Evolutionary conservation across 225 moss, liverwort and hornwort species (phyloP).

Genomic region (Thuidium tamariscinum): DNA sequence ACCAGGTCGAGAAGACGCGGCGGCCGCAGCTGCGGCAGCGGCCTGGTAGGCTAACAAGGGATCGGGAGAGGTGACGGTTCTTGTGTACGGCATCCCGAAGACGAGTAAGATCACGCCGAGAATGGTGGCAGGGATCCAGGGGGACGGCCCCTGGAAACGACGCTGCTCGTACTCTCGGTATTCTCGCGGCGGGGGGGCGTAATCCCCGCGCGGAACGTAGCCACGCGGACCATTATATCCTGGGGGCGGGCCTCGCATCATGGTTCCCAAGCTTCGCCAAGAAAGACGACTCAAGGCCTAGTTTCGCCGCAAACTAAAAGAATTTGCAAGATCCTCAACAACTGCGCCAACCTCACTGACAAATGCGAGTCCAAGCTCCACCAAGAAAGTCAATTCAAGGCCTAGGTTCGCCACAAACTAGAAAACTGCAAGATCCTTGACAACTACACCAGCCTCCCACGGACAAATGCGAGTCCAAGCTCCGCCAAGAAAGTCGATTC

Average conservation of each 20-base stretch:
- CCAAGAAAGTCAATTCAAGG: neutral
- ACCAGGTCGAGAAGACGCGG: neutral
- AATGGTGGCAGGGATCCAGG: conserved; percentile 46
- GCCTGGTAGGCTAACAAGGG: conserved; percentile 30
- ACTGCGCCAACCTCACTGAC: neutral
- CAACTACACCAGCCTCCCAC: neutral
- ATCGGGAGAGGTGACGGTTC: conserved; percentile 2
- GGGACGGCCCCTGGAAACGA: conserved; percentile 20
- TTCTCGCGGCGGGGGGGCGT: conserved; percentile 9
- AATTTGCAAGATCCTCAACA: neutral
- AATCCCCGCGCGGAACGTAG: conserved; percentile 16
- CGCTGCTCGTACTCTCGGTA: conserved; percentile 3
- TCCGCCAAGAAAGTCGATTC: neutral
- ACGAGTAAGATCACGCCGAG: conserved; percentile 36
- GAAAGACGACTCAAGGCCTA: neutral
- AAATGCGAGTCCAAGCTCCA: neutral
- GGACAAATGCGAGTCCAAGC: neutral
- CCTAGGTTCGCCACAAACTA: neutral
- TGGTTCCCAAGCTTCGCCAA: neutral
- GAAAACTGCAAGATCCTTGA: neutral
- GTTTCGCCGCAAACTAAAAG: neutral
- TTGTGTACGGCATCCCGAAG: conserved; percentile 37
- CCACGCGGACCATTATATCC: conserved; percentile 11
- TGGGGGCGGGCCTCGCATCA: conserved; percentile 8
- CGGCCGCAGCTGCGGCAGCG: conserved; percentile 11